These are phyloP conservation scores for Danielia oregonensis DNA, from an alignment of 805 yeast species.

Conservation along the genomic window DNA sequence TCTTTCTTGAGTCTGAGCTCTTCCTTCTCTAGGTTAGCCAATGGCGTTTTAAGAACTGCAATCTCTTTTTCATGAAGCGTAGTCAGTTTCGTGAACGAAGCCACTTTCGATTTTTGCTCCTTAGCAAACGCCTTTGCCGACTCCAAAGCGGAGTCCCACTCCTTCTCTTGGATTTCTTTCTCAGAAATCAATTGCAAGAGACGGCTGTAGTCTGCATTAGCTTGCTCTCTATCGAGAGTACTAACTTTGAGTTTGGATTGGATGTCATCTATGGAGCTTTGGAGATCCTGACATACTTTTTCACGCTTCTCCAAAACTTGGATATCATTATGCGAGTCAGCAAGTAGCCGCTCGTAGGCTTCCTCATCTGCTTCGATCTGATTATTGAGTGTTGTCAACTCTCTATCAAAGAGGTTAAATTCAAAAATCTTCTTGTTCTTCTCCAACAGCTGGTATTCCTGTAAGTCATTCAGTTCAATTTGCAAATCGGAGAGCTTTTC, in stretches of 20 bases:
- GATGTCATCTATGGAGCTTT: constrained; percentile 42
- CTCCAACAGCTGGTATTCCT: constrained; percentile 64
- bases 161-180: constrained; percentile 44
- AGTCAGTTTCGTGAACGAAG: not conserved
- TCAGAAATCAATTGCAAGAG: constrained; percentile 46
- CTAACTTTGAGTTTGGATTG: constrained; percentile 49
- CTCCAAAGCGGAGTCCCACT: constrained; percentile 34
- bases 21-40: constrained; percentile 31
- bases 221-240: constrained; percentile 54
- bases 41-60: constrained; percentile 34
- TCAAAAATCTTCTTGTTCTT: constrained; percentile 67
- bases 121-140: constrained; percentile 27
- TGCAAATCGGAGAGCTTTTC: constrained; percentile 74
- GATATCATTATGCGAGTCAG: constrained; percentile 52
- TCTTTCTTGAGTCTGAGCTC: constrained; percentile 41
- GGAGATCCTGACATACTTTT: constrained; percentile 40
- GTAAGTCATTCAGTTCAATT: constrained; percentile 73
- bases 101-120: constrained; percentile 11
- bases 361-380: constrained; percentile 60
- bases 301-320: constrained; percentile 63
- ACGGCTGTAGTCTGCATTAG: constrained; percentile 48
- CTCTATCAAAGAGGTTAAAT: constrained; percentile 73
- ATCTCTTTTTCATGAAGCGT: constrained; percentile 34
- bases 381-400: constrained; percentile 56
- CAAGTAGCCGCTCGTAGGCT: constrained; percentile 48